Evolutionary conservation across 2,329 filamentous ascomycete genomes (phyloP).

Genomic region (Apiospora pterosperma): DNA sequence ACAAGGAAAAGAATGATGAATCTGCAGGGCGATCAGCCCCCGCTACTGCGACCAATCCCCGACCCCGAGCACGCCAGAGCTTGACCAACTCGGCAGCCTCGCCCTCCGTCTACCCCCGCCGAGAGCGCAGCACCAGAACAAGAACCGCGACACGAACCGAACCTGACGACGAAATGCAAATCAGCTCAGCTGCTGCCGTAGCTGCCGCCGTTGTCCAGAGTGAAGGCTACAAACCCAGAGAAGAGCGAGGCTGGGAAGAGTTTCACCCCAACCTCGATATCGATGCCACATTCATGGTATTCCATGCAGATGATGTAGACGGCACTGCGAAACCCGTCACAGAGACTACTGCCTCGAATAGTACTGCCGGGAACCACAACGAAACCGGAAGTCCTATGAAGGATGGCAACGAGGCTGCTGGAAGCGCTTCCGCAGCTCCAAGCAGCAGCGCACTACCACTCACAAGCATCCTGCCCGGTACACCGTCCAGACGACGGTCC

Average conservation of each 20-base stretch:
- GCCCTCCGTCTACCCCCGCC: slow-evolving; percentile 46
- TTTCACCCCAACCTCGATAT: slow-evolving; percentile 96
- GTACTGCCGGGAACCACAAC: slow-evolving; percentile 33
- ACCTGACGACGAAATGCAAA: slow-evolving; percentile 62
- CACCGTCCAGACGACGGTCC: slow-evolving; percentile 39
- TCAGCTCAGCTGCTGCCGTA: slow-evolving; percentile 83
- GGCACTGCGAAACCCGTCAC: slow-evolving; percentile 55
- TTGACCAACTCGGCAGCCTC: slow-evolving; percentile 43
- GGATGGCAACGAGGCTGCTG: slow-evolving; percentile 39
- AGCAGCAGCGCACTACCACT: slow-evolving; percentile 24
- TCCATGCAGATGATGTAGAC: slow-evolving; percentile 81
- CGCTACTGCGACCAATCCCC: slow-evolving; percentile 41
- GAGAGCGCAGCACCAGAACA: slow-evolving; percentile 55
- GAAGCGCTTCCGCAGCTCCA: slow-evolving; percentile 33
- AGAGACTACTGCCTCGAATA: slow-evolving; percentile 29
- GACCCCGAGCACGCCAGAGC: slow-evolving; percentile 47
- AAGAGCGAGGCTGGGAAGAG: slow-evolving; percentile 96
- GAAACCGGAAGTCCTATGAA: slow-evolving; percentile 44
- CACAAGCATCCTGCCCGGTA: slow-evolving; percentile 24
- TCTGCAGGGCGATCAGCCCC: slow-evolving; percentile 39
- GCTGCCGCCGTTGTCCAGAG: slow-evolving; percentile 85
- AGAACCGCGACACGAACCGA: slow-evolving; percentile 49
- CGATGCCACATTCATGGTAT: slow-evolving; percentile 73
- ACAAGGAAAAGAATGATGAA: slow-evolving; percentile 63
- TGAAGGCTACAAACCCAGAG: slow-evolving; percentile 94